Conservation (phyloP, 345 rosid genomes). For the Erucastrum elatum region DNA sequence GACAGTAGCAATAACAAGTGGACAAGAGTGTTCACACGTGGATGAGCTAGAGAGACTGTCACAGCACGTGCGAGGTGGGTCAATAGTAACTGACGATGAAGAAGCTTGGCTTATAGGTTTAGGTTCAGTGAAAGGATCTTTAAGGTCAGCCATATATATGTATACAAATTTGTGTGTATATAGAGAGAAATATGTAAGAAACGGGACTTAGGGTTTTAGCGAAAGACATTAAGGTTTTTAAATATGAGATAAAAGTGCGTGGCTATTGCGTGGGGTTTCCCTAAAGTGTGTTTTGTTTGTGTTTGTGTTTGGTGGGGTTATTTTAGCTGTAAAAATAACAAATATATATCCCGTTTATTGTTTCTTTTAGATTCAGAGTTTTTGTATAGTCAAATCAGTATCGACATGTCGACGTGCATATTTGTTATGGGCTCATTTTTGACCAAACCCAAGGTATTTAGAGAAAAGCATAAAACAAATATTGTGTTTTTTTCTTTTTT, state of each 20-base stretch:
- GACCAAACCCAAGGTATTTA: not conserved
- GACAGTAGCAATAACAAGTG: conserved; percentile 32
- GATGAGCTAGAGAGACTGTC: conserved; percentile 11
- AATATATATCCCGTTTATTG: not conserved
- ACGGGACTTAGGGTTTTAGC: conserved; percentile 19
- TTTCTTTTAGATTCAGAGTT: not conserved
- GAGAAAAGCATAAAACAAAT: no score
- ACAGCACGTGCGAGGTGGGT: conserved; percentile 35
- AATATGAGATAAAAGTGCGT: conserved; percentile 32
- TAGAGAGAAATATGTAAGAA: not conserved
- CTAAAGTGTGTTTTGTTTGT: conserved; percentile 37
- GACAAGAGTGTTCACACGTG: conserved; percentile 33
- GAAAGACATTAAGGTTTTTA: conserved; percentile 21
- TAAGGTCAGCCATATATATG: conserved; percentile 34
- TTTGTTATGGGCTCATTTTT: not conserved
- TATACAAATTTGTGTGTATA: not conserved
- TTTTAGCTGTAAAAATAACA: conserved; percentile 9
- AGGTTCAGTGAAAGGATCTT: conserved; percentile 34
- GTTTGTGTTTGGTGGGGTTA: conserved; percentile 28
- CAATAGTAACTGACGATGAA: conserved; percentile 28
- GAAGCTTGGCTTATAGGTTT: conserved; percentile 26
- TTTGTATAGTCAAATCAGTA: not conserved
- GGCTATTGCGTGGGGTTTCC: conserved; percentile 41
- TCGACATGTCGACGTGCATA: not conserved
- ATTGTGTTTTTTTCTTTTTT: no score